Evolutionary conservation across 805 yeast genomes (phyloP).

Genomic region (Metschnikowia colocasiae): DNA sequence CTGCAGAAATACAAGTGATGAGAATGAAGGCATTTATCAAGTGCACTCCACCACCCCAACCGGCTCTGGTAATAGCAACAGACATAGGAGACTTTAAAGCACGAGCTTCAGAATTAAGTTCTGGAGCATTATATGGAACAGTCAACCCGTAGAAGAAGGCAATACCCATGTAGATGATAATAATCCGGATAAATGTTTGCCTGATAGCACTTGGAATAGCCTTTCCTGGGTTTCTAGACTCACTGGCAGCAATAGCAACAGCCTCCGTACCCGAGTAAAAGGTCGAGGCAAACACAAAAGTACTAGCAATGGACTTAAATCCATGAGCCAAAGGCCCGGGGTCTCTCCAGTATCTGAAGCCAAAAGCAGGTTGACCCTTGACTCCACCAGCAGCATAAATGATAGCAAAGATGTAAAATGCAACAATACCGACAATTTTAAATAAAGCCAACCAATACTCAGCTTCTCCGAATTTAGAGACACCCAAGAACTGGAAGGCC

Average conservation of each 20-base stretch:
- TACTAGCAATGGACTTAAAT: conserved; percentile 53
- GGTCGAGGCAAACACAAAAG: conserved; percentile 57
- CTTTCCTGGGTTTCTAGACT: conserved; percentile 53
- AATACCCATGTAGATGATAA: conserved; percentile 50
- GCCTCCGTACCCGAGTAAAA: conserved; percentile 58
- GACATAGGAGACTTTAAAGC: conserved; percentile 45
- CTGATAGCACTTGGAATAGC: conserved; percentile 58
- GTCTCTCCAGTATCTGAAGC: conserved; percentile 41
- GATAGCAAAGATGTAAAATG: conserved; percentile 51
- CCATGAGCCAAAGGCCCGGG: conserved; percentile 45
- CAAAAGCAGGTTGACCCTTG: conserved; percentile 35
- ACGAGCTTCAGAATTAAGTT: conserved; percentile 32
- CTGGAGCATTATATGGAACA: conserved; percentile 53
- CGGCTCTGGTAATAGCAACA: conserved; percentile 37
- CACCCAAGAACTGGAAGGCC: conserved; percentile 49
- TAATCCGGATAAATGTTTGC: conserved; percentile 53
- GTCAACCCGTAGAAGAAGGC: conserved; percentile 57
- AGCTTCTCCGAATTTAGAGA: conserved; percentile 53
- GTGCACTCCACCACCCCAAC: conserved; percentile 45
- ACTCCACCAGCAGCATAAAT: conserved; percentile 44
- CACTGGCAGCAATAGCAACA: conserved; percentile 59
- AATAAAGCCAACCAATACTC: conserved; percentile 52
- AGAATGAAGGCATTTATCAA: conserved; percentile 60
- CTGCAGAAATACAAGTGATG: conserved; percentile 62
- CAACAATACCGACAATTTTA: conserved; percentile 45